Evolutionary conservation across 2,329 filamentous ascomycete species (phyloP), one percentile per base, ranked within the genome.

Genomic region (Cordyceps cateniannulata): DNA sequence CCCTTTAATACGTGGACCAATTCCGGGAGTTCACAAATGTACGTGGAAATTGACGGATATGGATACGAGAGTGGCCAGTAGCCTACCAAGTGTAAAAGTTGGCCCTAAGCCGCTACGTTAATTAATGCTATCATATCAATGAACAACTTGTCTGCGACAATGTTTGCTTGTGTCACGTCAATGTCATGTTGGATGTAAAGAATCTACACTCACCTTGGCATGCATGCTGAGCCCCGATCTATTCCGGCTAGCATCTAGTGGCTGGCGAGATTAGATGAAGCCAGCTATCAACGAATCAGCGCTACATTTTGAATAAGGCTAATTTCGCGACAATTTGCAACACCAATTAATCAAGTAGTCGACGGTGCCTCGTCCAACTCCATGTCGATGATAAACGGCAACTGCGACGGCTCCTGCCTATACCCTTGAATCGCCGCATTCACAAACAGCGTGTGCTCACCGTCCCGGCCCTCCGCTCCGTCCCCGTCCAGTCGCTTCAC

Each of bases 371-470:
- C 29, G 35, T 60, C 68, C 40, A 85, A 69, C 27, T 79, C 75
- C 6, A 84, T 62, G 12, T 83, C 77, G 5, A 85, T 69, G 2
- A 85, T 20, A 81, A 81, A 86, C 0, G 81, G 79, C 18, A 77
- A 67, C 47, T 86, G 81, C 10, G 70, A 65, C 12, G 76, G 73
- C n/a, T 68, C 61, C 20, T 78, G 75, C 7, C 70, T 62, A 2
- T 73, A 66, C 3, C 79, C 74, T 70, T 83, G 73, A 27, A 86
- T 79, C 0, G 85, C 75, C 1, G 83, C 83, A 67, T 87, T 87
- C 10, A 87, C 73, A 66, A 87, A 85, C 7, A 86, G 67, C 0
- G 84, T 87, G 20, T 49, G n/a, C 18, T 47, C 53, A 8, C 16
- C 40, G 40, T n/a, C 40, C 16, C 40, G 40, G n/a, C 20, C 22